A percentile compares a stretch with the other conserved stretches of the same genome.
phyloP scores from a whole-genome alignment of 805 yeast species.

The Wickerhamomyces canadensis region DNA sequence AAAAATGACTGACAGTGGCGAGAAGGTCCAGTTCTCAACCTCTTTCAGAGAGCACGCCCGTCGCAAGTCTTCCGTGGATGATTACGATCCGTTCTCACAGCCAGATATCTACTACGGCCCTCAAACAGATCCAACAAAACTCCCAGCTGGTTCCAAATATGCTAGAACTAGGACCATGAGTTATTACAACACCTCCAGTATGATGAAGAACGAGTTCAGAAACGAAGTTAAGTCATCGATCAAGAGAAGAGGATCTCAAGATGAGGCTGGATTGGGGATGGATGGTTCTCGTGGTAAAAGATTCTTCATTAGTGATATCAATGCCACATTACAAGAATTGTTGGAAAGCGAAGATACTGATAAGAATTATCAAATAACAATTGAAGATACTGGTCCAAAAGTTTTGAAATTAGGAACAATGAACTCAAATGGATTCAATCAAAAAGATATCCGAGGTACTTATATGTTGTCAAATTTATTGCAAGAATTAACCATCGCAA shows the following conservation, averaged over 20 bases:
- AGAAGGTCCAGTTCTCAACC: no score
- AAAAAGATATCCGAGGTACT: slow-evolving; percentile 75
- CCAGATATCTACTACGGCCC: slow-evolving; percentile 72
- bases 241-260: slow-evolving; percentile 50
- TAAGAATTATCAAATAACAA: slow-evolving; percentile 74
- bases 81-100: slow-evolving; percentile 51
- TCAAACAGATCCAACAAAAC: slow-evolving; percentile 46
- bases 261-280: slow-evolving; percentile 33
- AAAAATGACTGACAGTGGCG: slow-evolving; percentile 4
- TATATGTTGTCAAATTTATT: slow-evolving; percentile 81
- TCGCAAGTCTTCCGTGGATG: slow-evolving; percentile 23
- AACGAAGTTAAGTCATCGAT: slow-evolving; percentile 22
- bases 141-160: slow-evolving; percentile 32
- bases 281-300: slow-evolving; percentile 30
- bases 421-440: slow-evolving; percentile 75
- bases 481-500: slow-evolving; percentile 86
- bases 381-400: slow-evolving; percentile 81
- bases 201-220: slow-evolving; percentile 14
- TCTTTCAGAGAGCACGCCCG: slow-evolving; percentile 9
- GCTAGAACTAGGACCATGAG: slow-evolving; percentile 57
- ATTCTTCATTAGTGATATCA: slow-evolving; percentile 72
- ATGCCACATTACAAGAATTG: slow-evolving; percentile 62
- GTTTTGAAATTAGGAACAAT: slow-evolving; percentile 77
- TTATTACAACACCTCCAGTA: slow-evolving; percentile 28
- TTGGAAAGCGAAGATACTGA: slow-evolving; percentile 81